Conservation (phyloP, 108 stramenopile species). For the Skeletonema costatum region DNA sequence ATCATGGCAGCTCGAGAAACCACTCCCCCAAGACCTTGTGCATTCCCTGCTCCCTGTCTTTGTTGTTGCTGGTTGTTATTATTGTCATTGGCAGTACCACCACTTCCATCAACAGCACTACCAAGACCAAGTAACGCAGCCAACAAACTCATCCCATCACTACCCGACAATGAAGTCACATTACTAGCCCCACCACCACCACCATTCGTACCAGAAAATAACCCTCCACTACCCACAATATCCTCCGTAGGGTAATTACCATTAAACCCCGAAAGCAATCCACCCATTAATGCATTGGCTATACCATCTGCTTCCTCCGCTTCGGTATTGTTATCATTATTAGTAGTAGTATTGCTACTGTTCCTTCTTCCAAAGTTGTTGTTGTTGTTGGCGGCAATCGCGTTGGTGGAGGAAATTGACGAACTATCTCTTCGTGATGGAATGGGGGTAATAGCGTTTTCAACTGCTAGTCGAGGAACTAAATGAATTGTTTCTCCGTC, state of each 20-base stretch:
- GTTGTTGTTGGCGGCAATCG: background rate
- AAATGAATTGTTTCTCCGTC: conserved; percentile 91
- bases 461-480: conserved; percentile 59
- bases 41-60: background rate
- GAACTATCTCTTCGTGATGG: no score
- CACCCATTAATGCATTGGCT: conserved; percentile 4
- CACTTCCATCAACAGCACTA: background rate
- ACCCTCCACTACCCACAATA: background rate
- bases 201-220: background rate
- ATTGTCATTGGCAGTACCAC: background rate
- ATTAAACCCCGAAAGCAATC: background rate
- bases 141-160: conserved; percentile 26
- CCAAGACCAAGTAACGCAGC: conserved; percentile 34
- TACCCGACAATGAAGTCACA: conserved; percentile 28
- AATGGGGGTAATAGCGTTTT: background rate
- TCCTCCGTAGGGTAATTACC: background rate
- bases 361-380: background rate
- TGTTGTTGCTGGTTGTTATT: background rate
- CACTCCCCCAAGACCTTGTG: conserved; percentile 7
- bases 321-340: background rate
- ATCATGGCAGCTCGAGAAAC: background rate
- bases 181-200: background rate
- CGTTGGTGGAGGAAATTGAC: background rate
- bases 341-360: background rate
- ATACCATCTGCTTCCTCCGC: background rate